These are phyloP conservation scores for Trypanosoma theileri DNA, from an alignment of 208 protist genomes.

Conservation along the genomic window DNA sequence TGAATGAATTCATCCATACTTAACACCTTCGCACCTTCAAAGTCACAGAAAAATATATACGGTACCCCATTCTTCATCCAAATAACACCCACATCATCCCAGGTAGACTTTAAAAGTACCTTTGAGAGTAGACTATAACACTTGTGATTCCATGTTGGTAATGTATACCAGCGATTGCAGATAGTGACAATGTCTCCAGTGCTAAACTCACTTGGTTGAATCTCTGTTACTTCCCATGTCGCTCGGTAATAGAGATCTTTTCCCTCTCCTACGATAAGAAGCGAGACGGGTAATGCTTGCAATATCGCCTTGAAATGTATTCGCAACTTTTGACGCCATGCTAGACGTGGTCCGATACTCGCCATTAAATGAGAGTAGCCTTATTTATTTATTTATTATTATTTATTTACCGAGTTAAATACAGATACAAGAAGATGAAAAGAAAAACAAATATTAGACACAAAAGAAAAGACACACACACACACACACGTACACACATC, in stretches of 20 bases:
- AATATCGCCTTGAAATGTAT: slow-evolving; percentile 76
- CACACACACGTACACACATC: too few species aligned
- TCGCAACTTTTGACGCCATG: slow-evolving; percentile 57
- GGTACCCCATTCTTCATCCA: slow-evolving; percentile 50
- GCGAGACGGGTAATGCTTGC: slow-evolving; percentile 71
- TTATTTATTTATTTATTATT: too few species aligned
- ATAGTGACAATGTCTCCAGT: slow-evolving; percentile 83
- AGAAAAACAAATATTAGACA: too few species aligned
- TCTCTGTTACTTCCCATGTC: slow-evolving; percentile 61
- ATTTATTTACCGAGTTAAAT: not conserved
- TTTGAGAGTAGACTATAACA: slow-evolving; percentile 81
- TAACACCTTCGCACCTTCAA: slow-evolving; percentile 54
- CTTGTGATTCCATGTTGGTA: slow-evolving; percentile 73
- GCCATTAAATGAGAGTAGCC: slow-evolving; percentile 37
- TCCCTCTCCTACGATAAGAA: slow-evolving; percentile 76
- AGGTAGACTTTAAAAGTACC: slow-evolving; percentile 79
- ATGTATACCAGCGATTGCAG: slow-evolving; percentile 89
- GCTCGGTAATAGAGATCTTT: slow-evolving; percentile 85
- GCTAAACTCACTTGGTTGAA: slow-evolving; percentile 48
- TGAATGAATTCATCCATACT: slow-evolving; percentile 65
- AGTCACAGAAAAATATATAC: slow-evolving; percentile 73
- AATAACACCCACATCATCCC: slow-evolving; percentile 88
- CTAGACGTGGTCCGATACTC: slow-evolving; percentile 44
- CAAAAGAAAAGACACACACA: too few species aligned
- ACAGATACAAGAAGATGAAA: too few species aligned